phyloP scores from a whole-genome alignment of 768 basidiomycete genomes.

The Amanita muscaria region DNA sequence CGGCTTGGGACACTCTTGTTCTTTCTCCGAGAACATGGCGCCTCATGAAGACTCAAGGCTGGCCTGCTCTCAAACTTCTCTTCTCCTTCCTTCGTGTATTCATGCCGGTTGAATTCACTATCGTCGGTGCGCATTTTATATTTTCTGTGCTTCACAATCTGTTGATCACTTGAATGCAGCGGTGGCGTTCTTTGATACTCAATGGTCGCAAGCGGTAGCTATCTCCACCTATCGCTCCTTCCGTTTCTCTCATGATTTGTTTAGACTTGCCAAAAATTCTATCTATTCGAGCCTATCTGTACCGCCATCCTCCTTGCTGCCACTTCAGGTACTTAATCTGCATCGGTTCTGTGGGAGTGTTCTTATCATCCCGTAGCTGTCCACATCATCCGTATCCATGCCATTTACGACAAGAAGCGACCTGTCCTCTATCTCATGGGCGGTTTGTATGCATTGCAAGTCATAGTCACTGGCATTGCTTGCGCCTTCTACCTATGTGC shows the following conservation, averaged over 20 bases:
- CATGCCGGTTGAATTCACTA: conserved; percentile 73
- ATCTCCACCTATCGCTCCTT: not conserved
- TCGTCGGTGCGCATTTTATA: conserved; percentile 45
- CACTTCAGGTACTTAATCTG: conserved; percentile 38
- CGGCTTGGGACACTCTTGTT: conserved; percentile 85
- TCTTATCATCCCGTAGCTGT: conserved; percentile 32
- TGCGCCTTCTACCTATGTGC: conserved; percentile 73
- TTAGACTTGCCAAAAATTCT: conserved; percentile 61
- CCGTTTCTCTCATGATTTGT: not conserved
- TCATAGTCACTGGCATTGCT: conserved; percentile 63
- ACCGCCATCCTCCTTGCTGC: conserved; percentile 75
- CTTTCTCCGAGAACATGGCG: conserved; percentile 73
- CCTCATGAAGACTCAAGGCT: conserved; percentile 51
- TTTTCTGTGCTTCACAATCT: no score
- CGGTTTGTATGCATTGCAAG: conserved; percentile 53
- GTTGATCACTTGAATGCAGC: no score
- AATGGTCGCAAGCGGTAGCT: conserved; percentile 46
- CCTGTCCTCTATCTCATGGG: conserved; percentile 48
- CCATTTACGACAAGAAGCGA: conserved; percentile 63
- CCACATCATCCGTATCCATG: conserved; percentile 72
- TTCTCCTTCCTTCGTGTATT: conserved; percentile 68
- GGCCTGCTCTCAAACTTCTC: conserved; percentile 72
- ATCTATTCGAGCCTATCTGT: conserved; percentile 80
- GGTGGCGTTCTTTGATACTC: conserved; percentile 79
- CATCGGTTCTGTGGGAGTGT: not conserved